Conservation (phyloP, 495 filamentous ascomycete genomes). For the Endocarpon pusillum region DNA sequence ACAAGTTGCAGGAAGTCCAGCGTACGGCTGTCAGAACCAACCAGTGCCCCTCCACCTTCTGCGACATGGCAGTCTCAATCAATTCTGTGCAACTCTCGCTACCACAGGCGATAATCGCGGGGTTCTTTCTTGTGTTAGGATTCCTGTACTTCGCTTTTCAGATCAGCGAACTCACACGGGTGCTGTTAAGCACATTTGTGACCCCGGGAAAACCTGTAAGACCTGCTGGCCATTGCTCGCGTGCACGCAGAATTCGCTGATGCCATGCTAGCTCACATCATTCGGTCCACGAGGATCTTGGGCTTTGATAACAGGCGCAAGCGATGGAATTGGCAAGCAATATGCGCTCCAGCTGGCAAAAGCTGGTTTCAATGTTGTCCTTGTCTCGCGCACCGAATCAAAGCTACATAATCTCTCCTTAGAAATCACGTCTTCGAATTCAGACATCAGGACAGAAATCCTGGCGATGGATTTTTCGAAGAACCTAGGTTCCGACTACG, state of each 20-base stretch:
- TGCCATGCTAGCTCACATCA: slow-evolving; percentile 48
- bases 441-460: slow-evolving; percentile 47
- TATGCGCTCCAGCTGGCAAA: slow-evolving; percentile 79
- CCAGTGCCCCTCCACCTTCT: too few relatives aligned
- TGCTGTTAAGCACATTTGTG: slow-evolving; percentile 62
- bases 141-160: slow-evolving; percentile 38
- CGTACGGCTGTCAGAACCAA: too few relatives aligned
- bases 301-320: slow-evolving; percentile 90
- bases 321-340: slow-evolving; percentile 94
- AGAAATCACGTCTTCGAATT: slow-evolving; percentile 53
- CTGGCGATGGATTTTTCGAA: slow-evolving; percentile 83
- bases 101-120: slow-evolving; percentile 18
- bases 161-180: slow-evolving; percentile 40
- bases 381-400: slow-evolving; percentile 82
- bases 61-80: too few relatives aligned
- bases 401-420: slow-evolving; percentile 65
- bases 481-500: slow-evolving; percentile 62
- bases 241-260: neutral
- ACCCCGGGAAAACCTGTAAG: slow-evolving; percentile 47
- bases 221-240: slow-evolving; percentile 1
- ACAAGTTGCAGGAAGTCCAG: too few relatives aligned
- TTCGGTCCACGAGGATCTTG: slow-evolving; percentile 88
- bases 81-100: too few relatives aligned
- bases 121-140: slow-evolving; percentile 33
- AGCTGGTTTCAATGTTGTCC: slow-evolving; percentile 81